Percentiles rank a stretch among this genome's conserved stretches.
phyloP scores from a whole-genome alignment of 2,329 filamentous ascomycete species.

The Simplicillium sp. region DNA sequence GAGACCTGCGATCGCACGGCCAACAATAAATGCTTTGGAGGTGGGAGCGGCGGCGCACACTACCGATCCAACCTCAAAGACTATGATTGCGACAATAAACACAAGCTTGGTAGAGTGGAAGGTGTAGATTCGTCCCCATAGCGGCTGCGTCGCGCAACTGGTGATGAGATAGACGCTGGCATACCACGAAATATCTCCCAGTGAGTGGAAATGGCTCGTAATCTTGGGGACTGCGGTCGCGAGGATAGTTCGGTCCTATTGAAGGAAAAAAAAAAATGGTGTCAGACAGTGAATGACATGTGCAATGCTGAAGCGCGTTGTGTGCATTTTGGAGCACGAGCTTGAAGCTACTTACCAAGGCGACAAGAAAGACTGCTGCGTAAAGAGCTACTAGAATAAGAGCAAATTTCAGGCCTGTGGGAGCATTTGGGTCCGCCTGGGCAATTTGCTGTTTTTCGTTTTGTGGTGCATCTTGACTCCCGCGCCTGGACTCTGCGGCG shows the following conservation, averaged over 20 bases:
- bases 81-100: conserved; percentile 30
- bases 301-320: no score
- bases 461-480: no score
- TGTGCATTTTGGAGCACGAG: no score
- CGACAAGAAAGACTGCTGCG: conserved; percentile 2
- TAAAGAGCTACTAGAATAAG: background rate
- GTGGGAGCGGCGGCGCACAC: conserved; percentile 32
- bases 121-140: conserved; percentile 60
- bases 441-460: no score
- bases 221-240: conserved; percentile 79
- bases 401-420: no score
- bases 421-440: no score
- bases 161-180: conserved; percentile 81
- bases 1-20: conserved; percentile 39
- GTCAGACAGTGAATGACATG: no score
- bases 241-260: conserved; percentile 51
- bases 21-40: conserved; percentile 39
- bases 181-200: conserved; percentile 78
- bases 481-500: no score
- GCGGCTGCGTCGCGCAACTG: conserved; percentile 75
- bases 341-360: background rate
- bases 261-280: background rate
- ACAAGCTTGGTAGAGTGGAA: conserved; percentile 37
- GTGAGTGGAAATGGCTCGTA: conserved; percentile 70
- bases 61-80: conserved; percentile 32